Evolutionary conservation across 2,329 filamentous ascomycete species (phyloP).

Genomic region (Trichophyton rubrum): DNA sequence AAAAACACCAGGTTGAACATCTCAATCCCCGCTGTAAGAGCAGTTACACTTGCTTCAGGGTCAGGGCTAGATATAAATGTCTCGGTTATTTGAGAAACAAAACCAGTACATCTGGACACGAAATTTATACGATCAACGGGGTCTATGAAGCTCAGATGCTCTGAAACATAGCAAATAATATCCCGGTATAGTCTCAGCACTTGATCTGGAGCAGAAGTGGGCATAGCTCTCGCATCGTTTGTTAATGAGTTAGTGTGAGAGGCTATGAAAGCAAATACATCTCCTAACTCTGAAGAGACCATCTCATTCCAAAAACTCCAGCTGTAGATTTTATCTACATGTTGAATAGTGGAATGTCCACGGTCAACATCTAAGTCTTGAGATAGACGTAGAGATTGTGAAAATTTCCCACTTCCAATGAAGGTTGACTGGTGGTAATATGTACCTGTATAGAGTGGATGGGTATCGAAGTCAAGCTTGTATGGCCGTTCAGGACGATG

Average conservation of each 20-base stretch:
- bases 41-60: constrained; percentile 13
- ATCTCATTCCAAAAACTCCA: constrained; percentile 47
- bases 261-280: constrained; percentile 25
- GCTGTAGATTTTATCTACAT: constrained; percentile 24
- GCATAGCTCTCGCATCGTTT: background rate
- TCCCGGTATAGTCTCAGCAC: constrained; percentile 25
- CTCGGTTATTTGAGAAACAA: constrained; percentile 31
- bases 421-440: constrained; percentile 47
- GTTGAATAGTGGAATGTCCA: constrained; percentile 29
- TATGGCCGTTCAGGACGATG: constrained; percentile 39
- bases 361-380: constrained; percentile 34
- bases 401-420: constrained; percentile 45
- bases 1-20: constrained; percentile 25
- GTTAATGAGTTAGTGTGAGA: constrained; percentile 14
- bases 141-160: constrained; percentile 41
- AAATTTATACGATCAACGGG: constrained; percentile 41
- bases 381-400: constrained; percentile 29
- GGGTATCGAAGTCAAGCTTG: constrained; percentile 41
- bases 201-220: constrained; percentile 7
- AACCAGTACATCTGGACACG: constrained; percentile 24
- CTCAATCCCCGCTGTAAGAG: constrained; percentile 12
- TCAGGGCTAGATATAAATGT: constrained; percentile 11
- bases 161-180: constrained; percentile 38
- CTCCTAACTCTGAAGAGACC: constrained; percentile 36
- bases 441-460: constrained; percentile 38